Evolutionary conservation across 1,284 basidiomycete species (phyloP).

Genomic region (Ceratobasidium sp.): DNA sequence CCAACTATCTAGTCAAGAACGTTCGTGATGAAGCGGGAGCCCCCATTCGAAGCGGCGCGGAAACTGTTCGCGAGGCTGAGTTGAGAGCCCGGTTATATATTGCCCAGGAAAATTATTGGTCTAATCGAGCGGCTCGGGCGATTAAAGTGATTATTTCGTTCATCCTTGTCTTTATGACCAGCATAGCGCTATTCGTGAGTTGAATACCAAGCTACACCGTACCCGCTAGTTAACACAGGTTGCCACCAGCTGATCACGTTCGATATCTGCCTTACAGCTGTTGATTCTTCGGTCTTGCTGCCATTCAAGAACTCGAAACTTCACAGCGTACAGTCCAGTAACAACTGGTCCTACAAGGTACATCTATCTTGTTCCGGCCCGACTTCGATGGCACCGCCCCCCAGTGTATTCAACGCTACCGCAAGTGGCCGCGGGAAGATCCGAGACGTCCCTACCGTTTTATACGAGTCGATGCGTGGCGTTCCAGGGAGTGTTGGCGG

Average conservation of each 20-base stretch:
- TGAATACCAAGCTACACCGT: neutral
- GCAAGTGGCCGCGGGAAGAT: constrained; percentile 21
- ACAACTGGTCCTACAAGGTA: constrained; percentile 40
- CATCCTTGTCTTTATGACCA: constrained; percentile 29
- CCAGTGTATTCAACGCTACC: neutral
- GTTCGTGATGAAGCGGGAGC: constrained; percentile 36
- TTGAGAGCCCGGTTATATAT: constrained; percentile 37
- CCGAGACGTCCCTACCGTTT: constrained; percentile 26
- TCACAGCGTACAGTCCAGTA: constrained; percentile 20
- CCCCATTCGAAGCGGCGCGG: constrained; percentile 21
- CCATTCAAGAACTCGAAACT: constrained; percentile 44
- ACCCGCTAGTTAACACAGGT: neutral
- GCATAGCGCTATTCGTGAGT: constrained; percentile 41
- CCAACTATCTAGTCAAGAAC: constrained; percentile 44
- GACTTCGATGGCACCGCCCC: constrained; percentile 41
- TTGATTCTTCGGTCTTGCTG: constrained; percentile 41
- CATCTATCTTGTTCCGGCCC: constrained; percentile 44
- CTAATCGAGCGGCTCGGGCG: constrained; percentile 27
- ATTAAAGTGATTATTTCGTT: constrained; percentile 43
- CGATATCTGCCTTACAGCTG: constrained; percentile 35
- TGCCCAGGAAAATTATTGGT: constrained; percentile 41
- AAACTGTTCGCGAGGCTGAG: constrained; percentile 42
- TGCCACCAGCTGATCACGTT: constrained; percentile 42
- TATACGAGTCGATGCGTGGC: constrained; percentile 39
- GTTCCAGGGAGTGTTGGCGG: constrained; percentile 39